Evolutionary conservation across 116 monocot genomes (phyloP).

Genomic region (Zostera marina): DNA sequence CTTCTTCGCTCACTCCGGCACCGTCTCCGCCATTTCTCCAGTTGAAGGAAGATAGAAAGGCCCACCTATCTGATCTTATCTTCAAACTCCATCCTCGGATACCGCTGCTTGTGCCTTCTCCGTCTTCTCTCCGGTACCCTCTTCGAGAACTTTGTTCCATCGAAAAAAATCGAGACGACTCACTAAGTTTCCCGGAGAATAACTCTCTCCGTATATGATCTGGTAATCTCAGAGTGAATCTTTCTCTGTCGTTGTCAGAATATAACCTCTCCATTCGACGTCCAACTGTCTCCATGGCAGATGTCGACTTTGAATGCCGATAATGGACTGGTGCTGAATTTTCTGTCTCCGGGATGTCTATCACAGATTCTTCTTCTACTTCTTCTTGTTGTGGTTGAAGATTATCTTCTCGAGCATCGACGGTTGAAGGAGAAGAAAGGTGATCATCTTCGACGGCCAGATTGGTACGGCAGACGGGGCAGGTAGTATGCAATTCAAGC

Average conservation of each 20-base stretch:
- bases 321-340: too few species aligned
- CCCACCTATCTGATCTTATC: slow-evolving; percentile 1
- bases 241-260: not conserved
- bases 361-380: too few species aligned
- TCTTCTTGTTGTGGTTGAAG: too few species aligned
- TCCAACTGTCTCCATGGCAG: not conserved
- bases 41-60: too few species aligned
- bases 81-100: not conserved
- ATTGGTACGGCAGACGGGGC: slow-evolving; percentile 71
- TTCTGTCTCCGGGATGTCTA: too few species aligned
- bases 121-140: not conserved
- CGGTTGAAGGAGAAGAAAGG: not conserved
- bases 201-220: not conserved
- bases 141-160: not conserved
- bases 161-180: not conserved
- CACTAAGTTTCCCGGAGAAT: not conserved
- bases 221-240: not conserved
- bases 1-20: not conserved
- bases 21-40: not conserved
- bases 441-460: slow-evolving; percentile 15
- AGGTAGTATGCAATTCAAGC: slow-evolving; percentile 64
- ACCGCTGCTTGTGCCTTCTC: not conserved
- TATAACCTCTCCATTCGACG: not conserved
- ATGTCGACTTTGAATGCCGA: not conserved
- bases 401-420: too few species aligned